Conservation (phyloP, 306 rosid genomes). For the Sphenostylis stenocarpa region DNA sequence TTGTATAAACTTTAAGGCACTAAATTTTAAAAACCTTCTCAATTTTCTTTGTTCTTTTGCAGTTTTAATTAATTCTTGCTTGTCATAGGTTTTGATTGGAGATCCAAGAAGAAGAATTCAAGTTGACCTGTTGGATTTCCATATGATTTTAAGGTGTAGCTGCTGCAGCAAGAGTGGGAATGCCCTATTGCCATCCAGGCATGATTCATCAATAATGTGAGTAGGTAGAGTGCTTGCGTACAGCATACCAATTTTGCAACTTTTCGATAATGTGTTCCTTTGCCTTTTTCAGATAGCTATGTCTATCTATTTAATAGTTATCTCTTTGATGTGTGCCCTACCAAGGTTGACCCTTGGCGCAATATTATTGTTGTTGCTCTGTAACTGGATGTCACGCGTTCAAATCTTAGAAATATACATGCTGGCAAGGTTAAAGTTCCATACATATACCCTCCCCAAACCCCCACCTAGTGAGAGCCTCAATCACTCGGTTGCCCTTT, state of each 20-base stretch:
- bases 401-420: neutral
- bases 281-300: neutral
- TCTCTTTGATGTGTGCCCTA: neutral
- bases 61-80: slow-evolving; percentile 21
- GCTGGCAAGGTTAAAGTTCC: neutral
- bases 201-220: slow-evolving; percentile 88
- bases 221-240: slow-evolving; percentile 31
- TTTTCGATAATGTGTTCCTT: neutral
- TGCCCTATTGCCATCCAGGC: slow-evolving; percentile 63
- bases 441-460: neutral
- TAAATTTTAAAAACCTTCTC: neutral
- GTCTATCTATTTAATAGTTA: neutral
- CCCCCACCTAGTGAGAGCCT: neutral
- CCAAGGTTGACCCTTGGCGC: neutral
- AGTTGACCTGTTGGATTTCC: slow-evolving; percentile 78
- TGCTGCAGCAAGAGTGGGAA: slow-evolving; percentile 69
- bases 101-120: slow-evolving; percentile 91
- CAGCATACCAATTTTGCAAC: neutral
- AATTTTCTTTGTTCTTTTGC: slow-evolving; percentile 9
- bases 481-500: neutral
- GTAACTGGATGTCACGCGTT: neutral
- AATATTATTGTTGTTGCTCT: neutral
- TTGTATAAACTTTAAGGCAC: slow-evolving; percentile 16
- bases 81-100: slow-evolving; percentile 70
- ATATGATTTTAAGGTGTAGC: slow-evolving; percentile 65